A percentile compares a stretch with the other conserved stretches of the same genome.
These are phyloP conservation scores for Vaccinium myrtillus DNA, from an alignment of 148 eudicot genomes.

Conservation along the genomic window DNA sequence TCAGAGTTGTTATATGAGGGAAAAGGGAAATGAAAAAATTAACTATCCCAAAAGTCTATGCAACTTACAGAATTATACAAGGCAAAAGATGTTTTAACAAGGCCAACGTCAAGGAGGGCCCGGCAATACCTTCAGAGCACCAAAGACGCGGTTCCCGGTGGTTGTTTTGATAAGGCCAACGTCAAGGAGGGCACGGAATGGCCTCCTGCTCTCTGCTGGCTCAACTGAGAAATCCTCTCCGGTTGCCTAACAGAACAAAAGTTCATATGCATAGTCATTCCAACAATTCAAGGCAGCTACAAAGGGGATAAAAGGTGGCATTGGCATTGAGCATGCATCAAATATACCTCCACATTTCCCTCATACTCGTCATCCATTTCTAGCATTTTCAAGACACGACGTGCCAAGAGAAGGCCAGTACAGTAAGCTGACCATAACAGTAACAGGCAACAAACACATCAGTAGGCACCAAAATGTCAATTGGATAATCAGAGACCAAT, in stretches of 20 bases:
- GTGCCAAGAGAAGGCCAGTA: conserved; percentile 74
- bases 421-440: conserved; percentile 50
- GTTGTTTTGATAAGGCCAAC: conserved; percentile 82
- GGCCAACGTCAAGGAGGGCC: not conserved
- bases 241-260: conserved; percentile 45
- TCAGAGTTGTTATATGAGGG: not conserved
- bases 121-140: conserved; percentile 70
- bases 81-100: not conserved
- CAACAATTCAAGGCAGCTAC: not conserved
- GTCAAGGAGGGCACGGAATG: conserved; percentile 87
- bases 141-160: conserved; percentile 86
- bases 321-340: not conserved
- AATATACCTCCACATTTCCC: conserved; percentile 77
- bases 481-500: not conserved
- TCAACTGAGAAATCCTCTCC: conserved; percentile 89
- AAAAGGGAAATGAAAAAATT: not conserved
- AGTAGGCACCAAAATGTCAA: not conserved
- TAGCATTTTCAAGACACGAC: conserved; percentile 61
- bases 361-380: conserved; percentile 73
- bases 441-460: not conserved
- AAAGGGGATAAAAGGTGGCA: not conserved
- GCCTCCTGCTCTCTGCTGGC: conserved; percentile 74
- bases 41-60: not conserved
- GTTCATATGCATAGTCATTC: not conserved
- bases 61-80: not conserved